phyloP scores from a whole-genome alignment of 208 protist genomes.

The Leishmania lainsoni region DNA sequence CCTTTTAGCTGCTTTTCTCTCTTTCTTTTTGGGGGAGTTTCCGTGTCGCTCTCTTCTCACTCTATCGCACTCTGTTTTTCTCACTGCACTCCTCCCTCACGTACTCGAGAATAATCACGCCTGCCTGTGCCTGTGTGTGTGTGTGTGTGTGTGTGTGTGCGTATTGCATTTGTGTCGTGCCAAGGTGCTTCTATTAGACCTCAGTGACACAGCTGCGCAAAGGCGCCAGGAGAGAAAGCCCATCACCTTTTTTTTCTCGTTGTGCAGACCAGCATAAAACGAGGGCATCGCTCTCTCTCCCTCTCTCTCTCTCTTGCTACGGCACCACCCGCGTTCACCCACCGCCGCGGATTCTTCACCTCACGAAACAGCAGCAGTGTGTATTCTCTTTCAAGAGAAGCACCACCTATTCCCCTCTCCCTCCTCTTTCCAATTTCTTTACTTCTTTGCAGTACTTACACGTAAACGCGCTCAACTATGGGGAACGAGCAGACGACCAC shows the following conservation, averaged over 20 bases:
- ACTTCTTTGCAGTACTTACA: background rate
- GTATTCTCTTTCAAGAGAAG: background rate
- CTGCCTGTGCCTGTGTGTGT: background rate
- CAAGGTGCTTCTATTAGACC: background rate
- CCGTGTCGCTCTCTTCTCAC: background rate
- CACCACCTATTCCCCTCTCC: background rate
- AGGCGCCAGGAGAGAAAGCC: background rate
- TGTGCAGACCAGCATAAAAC: background rate
- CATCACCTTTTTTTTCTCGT: background rate
- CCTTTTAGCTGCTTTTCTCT: background rate
- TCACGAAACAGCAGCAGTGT: background rate
- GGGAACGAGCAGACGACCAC: slow-evolving; percentile 8
- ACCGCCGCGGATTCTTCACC: background rate
- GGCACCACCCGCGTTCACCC: background rate
- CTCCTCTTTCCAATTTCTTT: background rate
- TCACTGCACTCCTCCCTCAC: background rate
- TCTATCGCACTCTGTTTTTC: background rate
- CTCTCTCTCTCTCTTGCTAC: background rate
- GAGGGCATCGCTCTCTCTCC: background rate
- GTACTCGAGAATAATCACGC: background rate
- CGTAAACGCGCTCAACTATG: background rate
- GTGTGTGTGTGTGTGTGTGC: background rate
- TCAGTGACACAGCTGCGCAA: background rate
- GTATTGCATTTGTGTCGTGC: background rate
- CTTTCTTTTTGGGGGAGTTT: background rate